These are phyloP conservation scores for Pythium myriotylum DNA, from an alignment of 352 stramenopile genomes.

Conservation along the genomic window DNA sequence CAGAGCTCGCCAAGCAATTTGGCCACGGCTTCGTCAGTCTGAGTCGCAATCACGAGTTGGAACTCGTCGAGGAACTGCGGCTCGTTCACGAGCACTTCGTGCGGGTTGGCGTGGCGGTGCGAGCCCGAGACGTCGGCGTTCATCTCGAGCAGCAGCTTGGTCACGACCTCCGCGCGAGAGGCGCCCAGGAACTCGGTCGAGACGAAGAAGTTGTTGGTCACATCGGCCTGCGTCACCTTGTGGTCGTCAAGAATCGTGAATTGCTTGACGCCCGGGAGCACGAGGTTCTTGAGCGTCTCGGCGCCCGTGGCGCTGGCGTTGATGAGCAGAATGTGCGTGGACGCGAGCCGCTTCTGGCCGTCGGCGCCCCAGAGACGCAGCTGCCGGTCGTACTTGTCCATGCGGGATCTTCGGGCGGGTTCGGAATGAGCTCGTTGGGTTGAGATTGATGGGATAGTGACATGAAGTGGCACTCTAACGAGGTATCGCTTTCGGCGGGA, in stretches of 20 bases:
- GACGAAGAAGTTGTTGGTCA: slow-evolving; percentile 96
- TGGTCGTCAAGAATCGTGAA: slow-evolving; percentile 96
- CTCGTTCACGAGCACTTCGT: slow-evolving; percentile 60
- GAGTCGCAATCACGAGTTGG: slow-evolving; percentile 87
- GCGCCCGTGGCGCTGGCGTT: slow-evolving; percentile 91
- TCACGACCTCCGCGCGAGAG: slow-evolving; percentile 80
- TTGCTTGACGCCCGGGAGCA: slow-evolving; percentile 85
- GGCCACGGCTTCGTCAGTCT: slow-evolving; percentile 70
- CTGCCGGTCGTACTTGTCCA: slow-evolving; percentile 99
- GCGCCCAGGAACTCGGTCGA: slow-evolving; percentile 46
- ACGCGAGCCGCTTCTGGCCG: slow-evolving; percentile 90
- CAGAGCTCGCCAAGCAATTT: slow-evolving; percentile 72
- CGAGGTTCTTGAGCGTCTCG: slow-evolving; percentile 98
- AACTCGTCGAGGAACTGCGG: slow-evolving; percentile 65
- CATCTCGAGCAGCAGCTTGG: slow-evolving; percentile 92
- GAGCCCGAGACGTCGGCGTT: slow-evolving; percentile 93
- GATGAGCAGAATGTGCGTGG: slow-evolving; percentile 91
- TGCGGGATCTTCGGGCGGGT: neutral
- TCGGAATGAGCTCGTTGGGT: slow-evolving; percentile 4
- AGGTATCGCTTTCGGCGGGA: neutral
- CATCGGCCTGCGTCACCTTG: slow-evolving; percentile 66
- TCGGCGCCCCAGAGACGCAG: slow-evolving; percentile 96
- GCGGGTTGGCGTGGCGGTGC: slow-evolving; percentile 44
- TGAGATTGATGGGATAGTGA: slow-evolving; percentile 15
- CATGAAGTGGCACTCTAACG: slow-evolving; percentile 8